Percentiles rank a stretch among this genome's conserved stretches.
Evolutionary conservation across 2,329 filamentous ascomycete species (phyloP).

Genomic region (Talaromyces verruculosus): DNA sequence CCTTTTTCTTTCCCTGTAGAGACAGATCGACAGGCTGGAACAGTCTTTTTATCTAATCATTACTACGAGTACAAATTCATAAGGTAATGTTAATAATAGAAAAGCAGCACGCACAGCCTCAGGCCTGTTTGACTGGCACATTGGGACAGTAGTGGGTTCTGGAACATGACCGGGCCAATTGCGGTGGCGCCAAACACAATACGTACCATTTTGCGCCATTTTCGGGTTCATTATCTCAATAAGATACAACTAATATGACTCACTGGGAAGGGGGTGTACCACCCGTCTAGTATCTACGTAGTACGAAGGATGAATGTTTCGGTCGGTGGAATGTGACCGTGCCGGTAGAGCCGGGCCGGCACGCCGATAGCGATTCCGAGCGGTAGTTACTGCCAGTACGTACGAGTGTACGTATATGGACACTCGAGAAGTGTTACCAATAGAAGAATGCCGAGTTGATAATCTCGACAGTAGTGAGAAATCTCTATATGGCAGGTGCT

Average conservation of each 20-base stretch:
- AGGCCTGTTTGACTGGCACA: constrained; percentile 3
- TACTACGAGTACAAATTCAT: background rate
- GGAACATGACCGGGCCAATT: constrained; percentile 3
- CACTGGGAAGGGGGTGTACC: background rate
- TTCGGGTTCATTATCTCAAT: background rate
- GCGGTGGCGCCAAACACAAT: constrained; percentile 6
- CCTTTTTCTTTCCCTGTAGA: background rate
- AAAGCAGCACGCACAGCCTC: constrained; percentile 13
- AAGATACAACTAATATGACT: constrained; percentile 1
- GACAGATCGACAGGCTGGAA: constrained; percentile 19
- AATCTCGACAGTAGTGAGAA: no score
- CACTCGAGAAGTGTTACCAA: no score
- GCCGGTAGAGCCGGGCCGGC: constrained; percentile 8
- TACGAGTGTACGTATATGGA: background rate
- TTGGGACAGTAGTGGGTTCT: background rate
- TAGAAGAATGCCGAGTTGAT: no score
- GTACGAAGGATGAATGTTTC: background rate
- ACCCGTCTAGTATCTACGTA: background rate
- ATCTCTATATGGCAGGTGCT: background rate
- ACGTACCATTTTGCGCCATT: constrained; percentile 7
- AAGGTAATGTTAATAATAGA: constrained; percentile 19
- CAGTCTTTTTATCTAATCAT: constrained; percentile 7
- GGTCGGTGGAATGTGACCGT: constrained; percentile 5
- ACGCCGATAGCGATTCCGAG: constrained; percentile 10
- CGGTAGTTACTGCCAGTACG: background rate